Evolutionary conservation across 1,284 basidiomycete species (phyloP).

Genomic region (Puccinia triticina): DNA sequence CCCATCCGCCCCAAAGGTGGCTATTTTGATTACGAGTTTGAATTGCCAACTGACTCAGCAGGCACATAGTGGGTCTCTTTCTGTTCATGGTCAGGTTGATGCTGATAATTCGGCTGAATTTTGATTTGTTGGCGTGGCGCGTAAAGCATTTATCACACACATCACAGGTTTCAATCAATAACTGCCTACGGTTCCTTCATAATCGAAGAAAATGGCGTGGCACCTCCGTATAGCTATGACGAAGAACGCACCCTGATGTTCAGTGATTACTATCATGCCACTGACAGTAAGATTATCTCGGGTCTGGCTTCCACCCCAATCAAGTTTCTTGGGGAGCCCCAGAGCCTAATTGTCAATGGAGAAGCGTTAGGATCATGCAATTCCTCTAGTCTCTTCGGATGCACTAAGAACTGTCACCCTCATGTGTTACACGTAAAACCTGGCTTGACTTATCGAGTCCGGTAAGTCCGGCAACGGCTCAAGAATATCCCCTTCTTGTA

Average conservation of each 20-base stretch:
- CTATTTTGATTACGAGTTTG: slow-evolving; percentile 51
- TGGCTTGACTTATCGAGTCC: slow-evolving; percentile 33
- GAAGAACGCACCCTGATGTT: slow-evolving; percentile 46
- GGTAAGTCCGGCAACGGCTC: slow-evolving; percentile 8
- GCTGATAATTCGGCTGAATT: not conserved
- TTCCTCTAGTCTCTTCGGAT: slow-evolving; percentile 16
- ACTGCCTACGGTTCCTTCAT: slow-evolving; percentile 47
- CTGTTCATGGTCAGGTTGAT: not conserved
- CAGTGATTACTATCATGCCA: slow-evolving; percentile 46
- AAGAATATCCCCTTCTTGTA: not conserved
- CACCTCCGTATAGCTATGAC: slow-evolving; percentile 39
- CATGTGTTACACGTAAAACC: slow-evolving; percentile 34
- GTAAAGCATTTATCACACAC: slow-evolving; percentile 44
- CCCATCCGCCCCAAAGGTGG: slow-evolving; percentile 39
- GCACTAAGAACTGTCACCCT: slow-evolving; percentile 23
- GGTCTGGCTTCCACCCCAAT: slow-evolving; percentile 33
- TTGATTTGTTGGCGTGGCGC: not conserved
- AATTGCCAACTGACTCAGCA: slow-evolving; percentile 25
- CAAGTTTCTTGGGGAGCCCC: slow-evolving; percentile 45
- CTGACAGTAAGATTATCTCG: slow-evolving; percentile 30
- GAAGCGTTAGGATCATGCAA: slow-evolving; percentile 34
- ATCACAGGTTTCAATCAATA: slow-evolving; percentile 28
- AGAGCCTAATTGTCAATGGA: slow-evolving; percentile 42
- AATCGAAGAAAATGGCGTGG: slow-evolving; percentile 15
- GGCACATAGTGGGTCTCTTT: slow-evolving; percentile 49